Evolutionary conservation across 2,329 filamentous ascomycete genomes (phyloP).

Genomic region (Amylocarpus encephaloides): DNA sequence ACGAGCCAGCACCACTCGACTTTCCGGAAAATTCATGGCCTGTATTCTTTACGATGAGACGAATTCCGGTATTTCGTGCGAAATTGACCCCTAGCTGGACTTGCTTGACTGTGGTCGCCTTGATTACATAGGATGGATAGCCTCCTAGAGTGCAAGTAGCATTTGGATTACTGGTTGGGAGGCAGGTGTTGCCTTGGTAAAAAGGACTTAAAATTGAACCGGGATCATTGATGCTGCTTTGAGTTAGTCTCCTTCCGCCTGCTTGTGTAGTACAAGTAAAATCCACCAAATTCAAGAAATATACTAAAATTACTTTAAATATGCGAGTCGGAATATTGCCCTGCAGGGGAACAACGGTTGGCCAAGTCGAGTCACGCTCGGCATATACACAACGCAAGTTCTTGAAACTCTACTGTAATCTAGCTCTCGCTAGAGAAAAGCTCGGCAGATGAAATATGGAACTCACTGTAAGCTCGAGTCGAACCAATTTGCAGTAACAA

Average conservation of each 20-base stretch:
- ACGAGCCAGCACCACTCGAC: constrained; percentile 35
- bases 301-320: constrained; percentile 31
- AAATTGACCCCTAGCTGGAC: constrained; percentile 42
- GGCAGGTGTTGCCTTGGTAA: constrained; percentile 38
- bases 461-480: constrained; percentile 34
- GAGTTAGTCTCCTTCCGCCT: background rate
- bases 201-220: constrained; percentile 43
- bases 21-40: constrained; percentile 18
- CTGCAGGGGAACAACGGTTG: too few species aligned
- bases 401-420: background rate
- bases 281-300: background rate
- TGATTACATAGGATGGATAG: constrained; percentile 29
- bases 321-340: too few species aligned
- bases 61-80: constrained; percentile 37
- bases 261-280: background rate
- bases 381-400: background rate
- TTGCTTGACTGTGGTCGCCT: constrained; percentile 35
- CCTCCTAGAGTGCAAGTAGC: constrained; percentile 11
- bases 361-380: background rate
- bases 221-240: constrained; percentile 31
- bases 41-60: constrained; percentile 30
- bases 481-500: constrained; percentile 28
- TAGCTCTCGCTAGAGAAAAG: too few species aligned
- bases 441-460: background rate
- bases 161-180: constrained; percentile 11